Base-by-base conservation (phyloP, 1,284 basidiomycete genomes). In the Trametes hirsuta region DNA sequence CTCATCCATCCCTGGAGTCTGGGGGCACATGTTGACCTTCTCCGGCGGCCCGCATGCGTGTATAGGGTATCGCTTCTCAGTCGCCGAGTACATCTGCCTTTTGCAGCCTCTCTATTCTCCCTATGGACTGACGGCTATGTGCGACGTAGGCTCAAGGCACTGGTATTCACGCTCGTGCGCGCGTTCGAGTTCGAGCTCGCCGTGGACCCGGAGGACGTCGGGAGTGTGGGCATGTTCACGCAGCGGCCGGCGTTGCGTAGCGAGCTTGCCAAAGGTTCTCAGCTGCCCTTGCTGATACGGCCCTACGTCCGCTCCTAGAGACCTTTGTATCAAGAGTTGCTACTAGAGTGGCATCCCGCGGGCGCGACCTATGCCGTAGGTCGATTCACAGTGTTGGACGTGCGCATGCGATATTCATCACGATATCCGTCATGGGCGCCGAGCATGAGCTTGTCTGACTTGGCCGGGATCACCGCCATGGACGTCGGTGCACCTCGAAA, bases 1-100 rank as follows among this genome's bases (percentile, higher is more conserved):
- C 1, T 69, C 71, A 6, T 69, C 68, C 0, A 77, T 88, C 22
- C 87, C 87, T 0, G 82, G 86, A 1, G 74, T 88, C 0, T 86
- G 79, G 80, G 77, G 80, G 10, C 80, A 87, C 62, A 55, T 83
- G 67, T 72, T 89, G 40, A 81, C 82, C 0, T 90, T 90, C 77
- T 64, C 85, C 2, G 82, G 82, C 22, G 86, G 86, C 0, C 79
- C 84, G 4, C 79, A 79, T 35, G 79, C 84, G 1, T 88, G 86
- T 65, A 86, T 88, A 47, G 89, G 88, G 0, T 91, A 86, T 69
- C 81, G 86, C 9, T 91, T 91, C 67, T 81, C 88, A 1, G 66
- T 91, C 18, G 76, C 84, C 21, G 88, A 91, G 83, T 85, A 63
- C 52, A 76, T 71, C 39, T 22, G 15, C 14, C 8, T 80, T 58